Evolutionary conservation across 495 filamentous ascomycete species (phyloP), one percentile per base, ranked within the genome.

Genomic region (Podospora anserina): DNA sequence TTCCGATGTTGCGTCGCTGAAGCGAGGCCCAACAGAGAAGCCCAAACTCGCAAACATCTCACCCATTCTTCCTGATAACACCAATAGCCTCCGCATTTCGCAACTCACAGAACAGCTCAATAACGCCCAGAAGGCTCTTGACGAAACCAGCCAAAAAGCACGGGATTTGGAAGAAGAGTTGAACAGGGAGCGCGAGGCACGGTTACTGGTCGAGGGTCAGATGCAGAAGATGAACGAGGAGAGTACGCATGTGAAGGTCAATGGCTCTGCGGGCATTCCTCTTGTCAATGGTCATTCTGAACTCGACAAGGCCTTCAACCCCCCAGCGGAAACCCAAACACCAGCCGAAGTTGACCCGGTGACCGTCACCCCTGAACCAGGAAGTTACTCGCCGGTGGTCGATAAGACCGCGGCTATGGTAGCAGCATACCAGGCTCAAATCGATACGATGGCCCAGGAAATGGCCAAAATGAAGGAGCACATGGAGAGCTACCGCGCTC

Each of bases 381-480:
- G 69, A 68, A 81, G 67, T 66, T 77, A 70, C 56, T 70, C 76
- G 34, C 75, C 82, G 19, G 79, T 80, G 57, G 71, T 82, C 20
- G 83, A 85, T 61, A 79, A 80, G 23, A 70, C 78, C 19, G 77
- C 81, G 65, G 70, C 76, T 5, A 77, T 82, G 4, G 80, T 81
- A 15, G 82, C 80, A 18, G 80, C 80, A 1, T 80, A 96, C 34
- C 92, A 97, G 72, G 83, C 85, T 60, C 87, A 89, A 65, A 80
- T 97, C 20, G 93, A 97, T 61, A 80, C 83, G 6, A 91, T 97
- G 88, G 84, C 92, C 71, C 79, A 83, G 30, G 91, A 97, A 75
- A 94, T 98, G 87, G 88, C 89, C 66, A 88, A 91, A 63, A 86
- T 97, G 80, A 92, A 89, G 76, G 82, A 88, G 66, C 88, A 94